Percentiles rank a stretch among this genome's conserved stretches.
Conservation (phyloP, 805 yeast species). For the Yamadazyma sp. region DNA sequence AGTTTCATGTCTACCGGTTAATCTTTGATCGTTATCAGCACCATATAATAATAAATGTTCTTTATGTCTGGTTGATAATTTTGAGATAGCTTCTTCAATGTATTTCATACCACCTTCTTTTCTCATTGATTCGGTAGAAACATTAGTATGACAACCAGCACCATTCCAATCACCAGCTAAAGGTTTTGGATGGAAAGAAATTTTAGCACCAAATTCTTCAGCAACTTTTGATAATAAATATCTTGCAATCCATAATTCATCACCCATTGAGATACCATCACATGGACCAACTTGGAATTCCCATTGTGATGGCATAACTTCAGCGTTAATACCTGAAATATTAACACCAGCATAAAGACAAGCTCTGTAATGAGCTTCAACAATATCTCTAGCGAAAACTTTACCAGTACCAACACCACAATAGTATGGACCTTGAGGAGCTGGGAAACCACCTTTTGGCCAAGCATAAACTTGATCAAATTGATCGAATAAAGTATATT, state of each 20-base stretch:
- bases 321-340: constrained; percentile 97
- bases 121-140: constrained; percentile 91
- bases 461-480: constrained; percentile 90
- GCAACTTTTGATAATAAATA: constrained; percentile 91
- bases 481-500: constrained; percentile 93
- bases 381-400: constrained; percentile 96
- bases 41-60: constrained; percentile 97
- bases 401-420: constrained; percentile 99
- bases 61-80: constrained; percentile 91
- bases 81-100: constrained; percentile 89
- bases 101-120: constrained; percentile 91
- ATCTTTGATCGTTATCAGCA: constrained; percentile 89
- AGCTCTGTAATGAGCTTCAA: constrained; percentile 99
- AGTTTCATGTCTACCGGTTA: constrained; percentile 98
- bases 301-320: constrained; percentile 99
- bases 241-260: constrained; percentile 94
- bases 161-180: constrained; percentile 99
- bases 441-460: constrained; percentile 99
- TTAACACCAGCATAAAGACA: constrained; percentile 89
- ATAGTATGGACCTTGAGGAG: constrained; percentile 99
- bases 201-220: constrained; percentile 98
- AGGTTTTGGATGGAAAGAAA: constrained; percentile 99
- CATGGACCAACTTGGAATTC: constrained; percentile 99
- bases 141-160: constrained; percentile 99
- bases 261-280: constrained; percentile 94